Base-by-base conservation (phyloP, 192 early-diverging fungal species). In the Backusella tuberculispora region DNA sequence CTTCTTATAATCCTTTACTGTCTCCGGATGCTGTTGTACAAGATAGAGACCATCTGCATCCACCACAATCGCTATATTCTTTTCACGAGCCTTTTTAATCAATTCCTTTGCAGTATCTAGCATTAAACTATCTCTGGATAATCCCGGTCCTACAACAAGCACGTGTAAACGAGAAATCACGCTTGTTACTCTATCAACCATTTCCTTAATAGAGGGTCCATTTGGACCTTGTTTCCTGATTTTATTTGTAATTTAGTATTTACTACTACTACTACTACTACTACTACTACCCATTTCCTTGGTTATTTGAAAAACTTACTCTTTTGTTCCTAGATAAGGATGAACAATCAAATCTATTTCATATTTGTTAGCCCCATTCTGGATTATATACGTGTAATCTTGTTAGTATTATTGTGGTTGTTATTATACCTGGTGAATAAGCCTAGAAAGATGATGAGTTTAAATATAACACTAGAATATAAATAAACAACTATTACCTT, bases 11-110 rank as follows among this genome's bases (percentile, higher is more conserved):
- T 91, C 92, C 37, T 86, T 69, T 13, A 99, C 78, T 19, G 95
- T 43, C 0, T 87, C 87, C 0, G 96, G 95, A 4, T 89, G 66
- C 6, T 90, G 79, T 72, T 92, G 88, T 14, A 99, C 83, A 0
- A 97, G 71, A 47, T 82, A 94, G 42, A 98, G 82, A 0, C 90
- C 95, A 84, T 99, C 97, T 24, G 98, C 98, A 83, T 99, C 98
- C 56, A 99, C 79, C 0, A 99, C 94, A 21, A 99, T 80, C 0
- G 93, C 88, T 76, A 95, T 80, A 0, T 83, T 43, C 17, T 81
- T 69, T 71, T 89, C 78, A 47, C 86, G 85, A 0, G 94, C 93
- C n/a, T 85, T 83, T 41, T 76, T 34, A n/a, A 99, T 90, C 12
- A 95, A 87, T 14, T 80, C 47, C n/a, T 78, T 80, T 6, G 94